Evolutionary conservation across 2,329 filamentous ascomycete genomes (phyloP).

Genomic region (Trichoderma hamatum): DNA sequence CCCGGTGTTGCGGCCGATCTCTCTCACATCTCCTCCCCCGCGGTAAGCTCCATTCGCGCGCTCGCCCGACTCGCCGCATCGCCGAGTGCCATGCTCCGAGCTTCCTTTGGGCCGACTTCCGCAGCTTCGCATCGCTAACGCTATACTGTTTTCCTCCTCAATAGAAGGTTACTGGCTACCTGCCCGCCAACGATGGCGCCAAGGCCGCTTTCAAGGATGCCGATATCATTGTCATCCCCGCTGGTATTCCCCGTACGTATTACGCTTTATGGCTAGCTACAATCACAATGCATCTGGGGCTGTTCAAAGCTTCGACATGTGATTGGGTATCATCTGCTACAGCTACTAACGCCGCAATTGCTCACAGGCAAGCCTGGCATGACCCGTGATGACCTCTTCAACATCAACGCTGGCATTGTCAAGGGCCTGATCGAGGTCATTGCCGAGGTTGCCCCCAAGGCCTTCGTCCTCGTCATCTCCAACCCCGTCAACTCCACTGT

Average conservation of each 20-base stretch:
- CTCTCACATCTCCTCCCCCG: slow-evolving; percentile 92
- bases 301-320: not conserved
- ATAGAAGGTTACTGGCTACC: slow-evolving; percentile 84
- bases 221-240: slow-evolving; percentile 95
- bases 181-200: slow-evolving; percentile 82
- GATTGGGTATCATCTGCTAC: not conserved
- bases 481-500: slow-evolving; percentile 99
- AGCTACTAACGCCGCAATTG: slow-evolving; percentile 31
- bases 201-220: slow-evolving; percentile 88
- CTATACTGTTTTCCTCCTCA: not conserved
- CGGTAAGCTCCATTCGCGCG: slow-evolving; percentile 53
- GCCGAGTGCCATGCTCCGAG: slow-evolving; percentile 9
- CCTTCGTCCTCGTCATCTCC: slow-evolving; percentile 94
- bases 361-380: slow-evolving; percentile 91
- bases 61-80: slow-evolving; percentile 16
- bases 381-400: slow-evolving; percentile 99
- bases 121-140: slow-evolving; percentile 10
- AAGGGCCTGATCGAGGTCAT: slow-evolving; percentile 88
- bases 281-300: not conserved
- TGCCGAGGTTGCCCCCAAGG: slow-evolving; percentile 87
- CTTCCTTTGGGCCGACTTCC: slow-evolving; percentile 17
- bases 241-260: slow-evolving; percentile 88
- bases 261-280: not conserved
- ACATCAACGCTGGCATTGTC: slow-evolving; percentile 98
- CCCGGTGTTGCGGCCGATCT: slow-evolving; percentile 95